Evolutionary conservation across 768 basidiomycete species (phyloP), one percentile per base, ranked within the genome.

Genomic region (Boletus vinaceobasis): DNA sequence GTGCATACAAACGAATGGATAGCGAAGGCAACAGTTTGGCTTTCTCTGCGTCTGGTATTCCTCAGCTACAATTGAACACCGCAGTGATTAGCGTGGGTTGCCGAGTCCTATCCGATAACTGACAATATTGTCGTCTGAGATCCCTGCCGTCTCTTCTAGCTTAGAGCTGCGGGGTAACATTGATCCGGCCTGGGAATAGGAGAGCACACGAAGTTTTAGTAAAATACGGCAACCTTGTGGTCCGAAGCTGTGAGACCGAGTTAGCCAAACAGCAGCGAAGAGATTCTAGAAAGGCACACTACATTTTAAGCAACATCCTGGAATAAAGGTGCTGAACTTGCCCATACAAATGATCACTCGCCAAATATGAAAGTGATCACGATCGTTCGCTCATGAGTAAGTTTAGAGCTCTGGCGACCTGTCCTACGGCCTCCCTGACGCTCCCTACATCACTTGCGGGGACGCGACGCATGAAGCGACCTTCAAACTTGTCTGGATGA

Each of bases 401-500:
- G 55, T 84, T 87, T 42, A 91, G 62, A 19, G 77, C 78, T 54
- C 88, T 74, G 11, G 77, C 85, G 6, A 91, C 82, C 33, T 79
- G 77, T 6, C 83, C 86, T 19, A 86, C 83, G 0, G 76, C 86
- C 58, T 87, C 83, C 48, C 72, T 72, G 3, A 88, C 84, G 15
- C 58, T 64, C 40, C 77, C 77, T 62, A 63, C 68, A 23, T 90
- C 86, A 13, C 60, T 62, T 32, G 73, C 71, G 40, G 60, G 62
- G 7, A 89, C 75, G 5, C 75, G 74, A 46, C 66, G 65, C 78
- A 88, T 82, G 45, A 90, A 71, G 33, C 88, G 77, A 19, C 88
- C 86, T 65, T 90, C 86, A 50, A 90, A 90, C 66, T 90, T 90
- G 69, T 90, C 88, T 2, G 88, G 88, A 64, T 90, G 88, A 66